phyloP scores from a whole-genome alignment of 768 basidiomycete species.

The Tulasnella sp. region DNA sequence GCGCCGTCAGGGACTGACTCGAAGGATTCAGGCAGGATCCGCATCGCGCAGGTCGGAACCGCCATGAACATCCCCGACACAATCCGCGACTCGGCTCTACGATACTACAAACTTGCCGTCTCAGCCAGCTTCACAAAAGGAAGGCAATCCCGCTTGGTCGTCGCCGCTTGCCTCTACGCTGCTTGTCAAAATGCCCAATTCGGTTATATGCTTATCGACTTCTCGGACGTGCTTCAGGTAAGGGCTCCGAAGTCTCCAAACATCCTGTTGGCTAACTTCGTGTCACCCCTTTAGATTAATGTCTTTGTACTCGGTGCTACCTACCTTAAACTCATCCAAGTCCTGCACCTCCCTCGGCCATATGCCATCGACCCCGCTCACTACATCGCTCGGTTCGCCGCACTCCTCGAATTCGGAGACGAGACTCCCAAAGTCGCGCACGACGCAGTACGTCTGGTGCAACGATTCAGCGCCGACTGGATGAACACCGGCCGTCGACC shows the following conservation, averaged over 20 bases:
- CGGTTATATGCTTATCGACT: conserved; percentile 98
- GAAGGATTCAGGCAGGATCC: conserved; percentile 59
- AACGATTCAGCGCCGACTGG: conserved; percentile 95
- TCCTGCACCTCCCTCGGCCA: conserved; percentile 71
- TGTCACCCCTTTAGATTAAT: conserved; percentile 62
- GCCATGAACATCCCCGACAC: conserved; percentile 74
- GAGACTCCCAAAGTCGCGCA: conserved; percentile 88
- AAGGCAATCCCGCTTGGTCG: conserved; percentile 84
- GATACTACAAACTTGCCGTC: conserved; percentile 90
- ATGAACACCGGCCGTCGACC: conserved; percentile 93
- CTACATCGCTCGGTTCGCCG: conserved; percentile 92
- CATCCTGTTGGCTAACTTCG: conserved; percentile 2
- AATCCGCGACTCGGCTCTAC: conserved; percentile 73
- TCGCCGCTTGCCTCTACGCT: conserved; percentile 93
- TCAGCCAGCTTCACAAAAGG: conserved; percentile 94
- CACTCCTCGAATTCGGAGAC: conserved; percentile 92
- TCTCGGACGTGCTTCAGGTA: conserved; percentile 92
- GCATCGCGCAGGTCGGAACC: conserved; percentile 77
- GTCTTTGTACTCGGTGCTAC: conserved; percentile 96
- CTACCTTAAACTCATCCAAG: conserved; percentile 89
- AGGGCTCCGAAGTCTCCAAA: conserved; percentile 8
- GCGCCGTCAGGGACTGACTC: neutral
- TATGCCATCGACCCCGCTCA: conserved; percentile 80
- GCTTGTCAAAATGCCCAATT: conserved; percentile 90
- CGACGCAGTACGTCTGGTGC: conserved; percentile 90